A percentile compares a stretch with the other conserved stretches of the same genome.
Conservation (phyloP, 331 rosid genomes). For the Rosa hybrid region DNA sequence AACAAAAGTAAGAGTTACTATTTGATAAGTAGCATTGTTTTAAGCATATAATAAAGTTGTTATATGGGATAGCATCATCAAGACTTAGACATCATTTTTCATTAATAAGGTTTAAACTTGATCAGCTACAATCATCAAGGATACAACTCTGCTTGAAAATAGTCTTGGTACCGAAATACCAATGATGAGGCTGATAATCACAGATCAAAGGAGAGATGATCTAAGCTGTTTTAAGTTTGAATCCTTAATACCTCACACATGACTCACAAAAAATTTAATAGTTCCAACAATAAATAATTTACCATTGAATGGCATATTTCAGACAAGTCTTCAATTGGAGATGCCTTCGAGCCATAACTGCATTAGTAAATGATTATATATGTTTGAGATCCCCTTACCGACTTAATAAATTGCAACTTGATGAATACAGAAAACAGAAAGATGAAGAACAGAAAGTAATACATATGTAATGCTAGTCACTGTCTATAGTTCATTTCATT, state of each 20-base stretch:
- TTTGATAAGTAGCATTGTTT: neutral
- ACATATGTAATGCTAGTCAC: neutral
- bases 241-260: neutral
- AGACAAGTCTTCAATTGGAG: constrained; percentile 79
- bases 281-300: constrained; percentile 36
- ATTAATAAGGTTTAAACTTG: neutral
- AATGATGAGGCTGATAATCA: neutral
- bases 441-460: neutral
- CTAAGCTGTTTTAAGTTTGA: neutral
- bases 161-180: no score
- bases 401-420: constrained; percentile 13
- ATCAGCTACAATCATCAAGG: neutral
- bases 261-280: constrained; percentile 10
- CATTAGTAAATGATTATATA: constrained; percentile 29
- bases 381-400: constrained; percentile 29
- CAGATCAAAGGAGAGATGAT: neutral
- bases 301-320: constrained; percentile 80
- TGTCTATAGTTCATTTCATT: neutral
- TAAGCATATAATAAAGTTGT: no score
- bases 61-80: neutral
- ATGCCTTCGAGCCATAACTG: constrained; percentile 83
- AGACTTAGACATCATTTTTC: no score
- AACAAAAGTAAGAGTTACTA: neutral
- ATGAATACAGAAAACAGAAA: neutral
- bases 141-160: neutral